These are phyloP conservation scores for Funneliformis geosporum DNA, from an alignment of 192 early-diverging fungal genomes.

Conservation along the genomic window DNA sequence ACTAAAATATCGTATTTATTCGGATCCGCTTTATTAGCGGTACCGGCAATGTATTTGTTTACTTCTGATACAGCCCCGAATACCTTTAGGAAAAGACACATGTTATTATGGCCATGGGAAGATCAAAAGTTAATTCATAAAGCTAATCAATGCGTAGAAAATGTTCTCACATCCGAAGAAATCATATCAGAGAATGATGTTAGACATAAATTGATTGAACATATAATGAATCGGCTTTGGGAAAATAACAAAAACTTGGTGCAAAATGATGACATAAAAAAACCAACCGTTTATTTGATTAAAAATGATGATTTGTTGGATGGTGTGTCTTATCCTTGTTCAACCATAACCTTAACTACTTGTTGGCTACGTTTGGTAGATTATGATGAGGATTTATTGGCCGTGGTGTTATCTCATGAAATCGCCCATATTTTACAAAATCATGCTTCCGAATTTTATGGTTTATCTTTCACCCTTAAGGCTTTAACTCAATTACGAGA, in stretches of 20 bases:
- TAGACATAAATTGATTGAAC: background rate
- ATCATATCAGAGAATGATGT: background rate
- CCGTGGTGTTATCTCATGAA: conserved; percentile 58
- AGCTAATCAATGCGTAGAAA: conserved; percentile 22
- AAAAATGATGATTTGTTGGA: conserved; percentile 23
- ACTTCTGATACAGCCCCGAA: conserved; percentile 16
- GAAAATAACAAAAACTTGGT: background rate
- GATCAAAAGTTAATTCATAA: background rate
- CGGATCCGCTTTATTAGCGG: background rate
- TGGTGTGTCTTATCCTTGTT: conserved; percentile 23
- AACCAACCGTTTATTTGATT: conserved; percentile 10
- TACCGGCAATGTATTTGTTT: background rate
- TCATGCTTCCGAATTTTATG: conserved; percentile 60
- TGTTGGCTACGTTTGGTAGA: conserved; percentile 35
- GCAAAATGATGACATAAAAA: background rate
- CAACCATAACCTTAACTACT: conserved; percentile 22
- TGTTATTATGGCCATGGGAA: conserved; percentile 33
- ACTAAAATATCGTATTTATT: background rate
- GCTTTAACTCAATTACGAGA: conserved; percentile 37
- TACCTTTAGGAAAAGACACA: conserved; percentile 9
- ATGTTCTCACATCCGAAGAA: background rate
- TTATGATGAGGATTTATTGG: conserved; percentile 49
- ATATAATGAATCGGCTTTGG: conserved; percentile 1
- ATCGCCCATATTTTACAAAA: conserved; percentile 58
- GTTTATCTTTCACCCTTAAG: conserved; percentile 48